Evolutionary conservation across 148 eudicot species (phyloP).

Genomic region (Limonium bicolor): DNA sequence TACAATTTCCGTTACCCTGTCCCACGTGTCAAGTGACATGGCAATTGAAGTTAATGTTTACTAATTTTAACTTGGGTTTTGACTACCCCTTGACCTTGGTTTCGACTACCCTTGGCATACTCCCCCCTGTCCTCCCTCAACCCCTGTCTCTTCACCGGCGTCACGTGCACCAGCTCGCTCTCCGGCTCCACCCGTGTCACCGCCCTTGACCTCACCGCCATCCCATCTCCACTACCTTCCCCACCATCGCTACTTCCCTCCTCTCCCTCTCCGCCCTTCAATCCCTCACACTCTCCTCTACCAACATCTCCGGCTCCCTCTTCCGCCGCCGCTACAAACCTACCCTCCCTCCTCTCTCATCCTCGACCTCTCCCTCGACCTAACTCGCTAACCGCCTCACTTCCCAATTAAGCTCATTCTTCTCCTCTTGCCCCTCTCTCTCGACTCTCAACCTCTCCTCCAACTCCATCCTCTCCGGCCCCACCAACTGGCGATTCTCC

Average conservation of each 20-base stretch:
- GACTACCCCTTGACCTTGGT: no score
- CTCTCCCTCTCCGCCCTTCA: conserved; percentile 23
- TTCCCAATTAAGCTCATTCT: conserved; percentile 22
- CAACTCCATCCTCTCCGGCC: conserved; percentile 27
- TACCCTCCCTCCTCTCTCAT: conserved; percentile 17
- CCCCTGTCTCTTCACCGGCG: conserved; percentile 67
- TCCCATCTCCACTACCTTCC: conserved; percentile 28
- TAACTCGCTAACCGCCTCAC: conserved; percentile 40
- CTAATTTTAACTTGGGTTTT: no score
- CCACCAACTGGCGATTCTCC: conserved; percentile 1
- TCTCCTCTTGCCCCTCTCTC: conserved; percentile 27
- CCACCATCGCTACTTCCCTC: conserved; percentile 19
- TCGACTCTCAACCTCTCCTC: conserved; percentile 39
- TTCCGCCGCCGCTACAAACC: not conserved
- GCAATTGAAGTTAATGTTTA: no score
- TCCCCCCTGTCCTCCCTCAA: conserved; percentile 8
- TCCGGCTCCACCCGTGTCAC: conserved; percentile 23
- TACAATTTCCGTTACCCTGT: no score
- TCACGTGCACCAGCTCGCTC: conserved; percentile 27
- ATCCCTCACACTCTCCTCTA: conserved; percentile 21
- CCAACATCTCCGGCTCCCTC: conserved; percentile 45
- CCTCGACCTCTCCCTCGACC: conserved; percentile 57
- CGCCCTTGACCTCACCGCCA: conserved; percentile 28
- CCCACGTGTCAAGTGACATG: no score
- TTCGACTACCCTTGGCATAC: no score